A percentile compares a stretch with the other conserved stretches of the same genome.
phyloP scores from a whole-genome alignment of 176 grass and related monocot genomes.

The Typha latifolia region DNA sequence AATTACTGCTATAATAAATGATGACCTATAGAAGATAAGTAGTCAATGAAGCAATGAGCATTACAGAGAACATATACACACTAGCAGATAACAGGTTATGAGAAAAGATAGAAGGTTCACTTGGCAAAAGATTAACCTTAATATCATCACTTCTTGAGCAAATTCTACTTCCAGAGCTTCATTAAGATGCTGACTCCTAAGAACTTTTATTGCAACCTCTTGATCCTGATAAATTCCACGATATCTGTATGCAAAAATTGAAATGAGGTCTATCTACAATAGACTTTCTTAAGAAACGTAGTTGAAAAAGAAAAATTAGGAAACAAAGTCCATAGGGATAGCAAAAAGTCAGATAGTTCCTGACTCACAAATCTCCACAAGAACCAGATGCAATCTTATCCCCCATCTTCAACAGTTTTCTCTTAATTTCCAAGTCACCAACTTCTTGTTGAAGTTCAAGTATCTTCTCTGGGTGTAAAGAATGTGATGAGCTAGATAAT shows the following conservation, averaged over 20 bases:
- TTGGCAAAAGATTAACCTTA: constrained; percentile 37
- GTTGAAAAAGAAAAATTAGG: constrained; percentile 2
- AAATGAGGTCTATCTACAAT: background rate
- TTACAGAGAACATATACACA: background rate
- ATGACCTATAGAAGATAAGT: background rate
- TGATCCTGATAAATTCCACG: constrained; percentile 62
- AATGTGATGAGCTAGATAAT: constrained; percentile 57
- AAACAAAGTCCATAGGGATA: background rate
- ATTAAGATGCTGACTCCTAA: constrained; percentile 58
- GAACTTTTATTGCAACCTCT: constrained; percentile 82
- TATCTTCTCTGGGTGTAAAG: constrained; percentile 36
- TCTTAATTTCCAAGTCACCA: constrained; percentile 66
- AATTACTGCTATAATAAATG: background rate
- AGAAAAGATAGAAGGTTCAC: background rate
- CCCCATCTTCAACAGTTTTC: constrained; percentile 49
- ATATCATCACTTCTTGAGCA: constrained; percentile 87
- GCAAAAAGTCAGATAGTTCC: background rate
- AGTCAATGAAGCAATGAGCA: background rate
- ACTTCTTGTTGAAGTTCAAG: constrained; percentile 37
- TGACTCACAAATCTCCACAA: constrained; percentile 81
- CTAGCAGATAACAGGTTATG: background rate
- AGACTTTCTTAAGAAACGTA: background rate
- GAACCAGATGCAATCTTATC: constrained; percentile 87
- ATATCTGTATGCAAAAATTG: constrained; percentile 39
- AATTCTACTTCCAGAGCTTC: constrained; percentile 72